Evolutionary conservation across 2,329 filamentous ascomycete genomes (phyloP).

Genomic region (Fusarium metavorans): DNA sequence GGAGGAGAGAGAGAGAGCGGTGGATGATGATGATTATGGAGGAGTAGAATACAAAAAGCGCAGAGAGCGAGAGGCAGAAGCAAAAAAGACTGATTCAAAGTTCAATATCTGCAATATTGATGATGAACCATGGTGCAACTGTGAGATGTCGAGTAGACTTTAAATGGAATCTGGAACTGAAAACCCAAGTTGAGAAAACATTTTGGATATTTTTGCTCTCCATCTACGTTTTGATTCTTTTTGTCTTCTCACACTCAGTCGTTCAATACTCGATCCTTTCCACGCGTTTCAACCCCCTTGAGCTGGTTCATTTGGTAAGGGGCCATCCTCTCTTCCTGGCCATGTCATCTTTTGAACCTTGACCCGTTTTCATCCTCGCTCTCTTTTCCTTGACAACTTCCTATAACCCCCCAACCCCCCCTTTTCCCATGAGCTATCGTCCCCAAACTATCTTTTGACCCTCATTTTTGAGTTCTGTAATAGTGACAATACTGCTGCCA

Average conservation of each 20-base stretch:
- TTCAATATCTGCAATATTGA: background rate
- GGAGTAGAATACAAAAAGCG: slow-evolving; percentile 26
- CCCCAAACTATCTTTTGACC: background rate
- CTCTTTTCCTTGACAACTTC: background rate
- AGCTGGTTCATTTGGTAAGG: background rate
- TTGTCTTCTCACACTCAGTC: background rate
- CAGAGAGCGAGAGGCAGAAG: slow-evolving; percentile 3
- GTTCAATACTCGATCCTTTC: background rate
- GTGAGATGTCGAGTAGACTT: background rate
- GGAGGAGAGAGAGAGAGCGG: background rate
- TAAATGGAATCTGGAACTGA: background rate
- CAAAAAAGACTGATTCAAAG: slow-evolving; percentile 26
- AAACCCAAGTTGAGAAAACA: background rate
- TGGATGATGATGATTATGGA: slow-evolving; percentile 3
- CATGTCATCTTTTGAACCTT: background rate
- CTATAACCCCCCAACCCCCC: background rate
- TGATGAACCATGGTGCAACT: background rate
- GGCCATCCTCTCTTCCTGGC: background rate
- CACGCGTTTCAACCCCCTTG: background rate
- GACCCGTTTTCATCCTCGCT: background rate
- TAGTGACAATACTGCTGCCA: background rate
- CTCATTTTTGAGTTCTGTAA: background rate
- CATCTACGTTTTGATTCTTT: background rate
- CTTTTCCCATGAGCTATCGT: background rate
- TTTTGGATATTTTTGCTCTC: background rate